Evolutionary conservation across 2,329 filamentous ascomycete species (phyloP), one percentile per base, ranked within the genome.

Genomic region (Tothia fuscella): DNA sequence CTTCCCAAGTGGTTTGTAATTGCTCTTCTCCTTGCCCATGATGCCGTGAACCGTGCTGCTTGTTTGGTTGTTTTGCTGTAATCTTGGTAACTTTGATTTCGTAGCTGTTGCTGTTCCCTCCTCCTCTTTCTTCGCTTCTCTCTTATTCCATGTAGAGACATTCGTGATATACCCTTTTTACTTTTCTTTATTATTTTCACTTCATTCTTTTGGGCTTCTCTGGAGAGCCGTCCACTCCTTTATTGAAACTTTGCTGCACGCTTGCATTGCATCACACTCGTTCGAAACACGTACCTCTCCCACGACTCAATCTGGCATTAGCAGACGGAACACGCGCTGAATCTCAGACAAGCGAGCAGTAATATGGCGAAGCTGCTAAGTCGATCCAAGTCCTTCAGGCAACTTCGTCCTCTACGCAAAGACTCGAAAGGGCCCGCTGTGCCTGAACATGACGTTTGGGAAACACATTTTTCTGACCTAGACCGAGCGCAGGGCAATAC

Each of bases 141-240:
- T n/a, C n/a, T n/a, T n/a, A n/a, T n/a, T n/a, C n/a, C n/a, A n/a
- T n/a, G n/a, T n/a, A n/a, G n/a, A n/a, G n/a, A n/a, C n/a, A n/a
- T n/a, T n/a, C n/a, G n/a, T n/a, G n/a, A n/a, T n/a, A n/a, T n/a
- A n/a, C n/a, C n/a, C n/a, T n/a, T n/a, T n/a, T n/a, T n/a, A n/a
- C n/a, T n/a, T n/a, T n/a, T n/a, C n/a, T n/a, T n/a, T n/a, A n/a
- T n/a, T n/a, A n/a, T n/a, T n/a, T n/a, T n/a, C n/a, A n/a, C n/a
- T n/a, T n/a, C n/a, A n/a, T n/a, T n/a, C n/a, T n/a, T n/a, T n/a
- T n/a, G n/a, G n/a, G n/a, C n/a, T n/a, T n/a, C n/a, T n/a, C n/a
- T n/a, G n/a, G 53, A 56, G 59, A 51, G 50, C 59, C 52, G 59
- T 62, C 59, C 59, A 55, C 52, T 62, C 59, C 54, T 62, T 62